Evolutionary conservation across 1,139 yeast genomes (phyloP), one percentile per base, ranked within the genome.

Genomic region (Suhomyces atakaporum): DNA sequence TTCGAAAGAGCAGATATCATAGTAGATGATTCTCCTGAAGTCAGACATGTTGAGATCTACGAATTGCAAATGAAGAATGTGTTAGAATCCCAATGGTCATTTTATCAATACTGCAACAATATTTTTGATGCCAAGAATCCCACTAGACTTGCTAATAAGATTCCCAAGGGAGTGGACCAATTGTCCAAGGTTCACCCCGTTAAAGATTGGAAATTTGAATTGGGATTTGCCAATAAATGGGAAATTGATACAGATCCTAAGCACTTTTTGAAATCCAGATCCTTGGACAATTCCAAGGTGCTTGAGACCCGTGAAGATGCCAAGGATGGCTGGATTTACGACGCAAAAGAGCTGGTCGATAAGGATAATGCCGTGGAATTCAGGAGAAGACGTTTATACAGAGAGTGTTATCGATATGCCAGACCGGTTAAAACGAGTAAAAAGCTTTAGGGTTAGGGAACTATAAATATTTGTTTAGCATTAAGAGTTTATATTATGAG

Each of bases 51-150:
- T 6, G 95, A 88, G 52, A 66, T 89, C 1, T 89, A 72, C 55
- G 96, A 88, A 57, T 68, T 89, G 19, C 85, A 86, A 53, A 69
- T 73, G 35, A 84, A 75, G 49, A 84, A 84, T 24, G 66, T 80
- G 11, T 73, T 84, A 3, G 77, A 80, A 3, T 63, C 73, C 4
- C 35, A 34, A 13, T 89, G 94, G 86, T 69, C 58, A 9, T 61
- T 63, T 28, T 60, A 58, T 39, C 51, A 58, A 23, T 71, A 66
- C 40, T 45, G 69, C 25, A 59, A 55, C 30, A 51, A 52, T 2
- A 57, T 81, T 0, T 89, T 83, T 57, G 82, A 78, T 38, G 55
- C 61, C 7, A 58, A 61, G 19, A 80, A 82, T 41, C 58, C 67
- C 3, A 59, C 54, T 12, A 66, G 96, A 41, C 53, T 69, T 16